Percentiles rank a stretch among this genome's conserved stretches.
Conservation (phyloP, 1,284 basidiomycete genomes). For the Agroathelia rolfsii region DNA sequence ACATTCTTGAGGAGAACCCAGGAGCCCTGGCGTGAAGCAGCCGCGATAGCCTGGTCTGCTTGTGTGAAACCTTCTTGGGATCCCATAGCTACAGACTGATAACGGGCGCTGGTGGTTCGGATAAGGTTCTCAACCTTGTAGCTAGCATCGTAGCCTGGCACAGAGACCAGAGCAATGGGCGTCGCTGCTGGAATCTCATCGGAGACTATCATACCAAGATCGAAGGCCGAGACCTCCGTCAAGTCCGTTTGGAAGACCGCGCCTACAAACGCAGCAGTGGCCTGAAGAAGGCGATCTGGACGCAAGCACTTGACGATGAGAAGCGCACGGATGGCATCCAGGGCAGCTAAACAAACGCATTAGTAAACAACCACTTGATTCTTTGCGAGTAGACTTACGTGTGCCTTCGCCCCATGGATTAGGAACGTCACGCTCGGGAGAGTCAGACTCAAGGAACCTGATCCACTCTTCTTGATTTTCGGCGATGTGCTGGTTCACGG, state of each 20-base stretch:
- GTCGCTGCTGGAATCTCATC: slow-evolving; percentile 74
- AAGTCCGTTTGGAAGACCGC: slow-evolving; percentile 75
- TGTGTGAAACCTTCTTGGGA: slow-evolving; percentile 92
- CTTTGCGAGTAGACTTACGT: slow-evolving; percentile 36
- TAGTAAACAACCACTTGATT: slow-evolving; percentile 2
- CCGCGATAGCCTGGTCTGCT: slow-evolving; percentile 89
- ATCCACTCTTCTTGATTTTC: slow-evolving; percentile 68
- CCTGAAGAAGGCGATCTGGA: slow-evolving; percentile 81
- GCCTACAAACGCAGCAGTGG: slow-evolving; percentile 67
- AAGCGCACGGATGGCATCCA: slow-evolving; percentile 66
- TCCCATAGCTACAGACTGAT: slow-evolving; percentile 92
- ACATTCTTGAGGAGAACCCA: slow-evolving; percentile 97
- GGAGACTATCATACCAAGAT: slow-evolving; percentile 67
- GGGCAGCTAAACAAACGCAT: slow-evolving; percentile 40
- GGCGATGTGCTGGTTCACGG: slow-evolving; percentile 60
- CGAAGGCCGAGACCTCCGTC: slow-evolving; percentile 59
- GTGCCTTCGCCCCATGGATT: slow-evolving; percentile 68
- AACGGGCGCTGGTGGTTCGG: slow-evolving; percentile 63
- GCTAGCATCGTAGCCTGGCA: slow-evolving; percentile 92
- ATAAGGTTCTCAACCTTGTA: slow-evolving; percentile 89
- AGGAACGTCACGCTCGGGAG: slow-evolving; percentile 70
- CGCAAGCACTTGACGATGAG: slow-evolving; percentile 84
- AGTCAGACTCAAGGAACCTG: slow-evolving; percentile 58
- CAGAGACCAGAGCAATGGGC: slow-evolving; percentile 85
- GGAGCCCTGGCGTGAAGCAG: slow-evolving; percentile 81